phyloP scores from a whole-genome alignment of 345 rosid species.

The Barbarea vulgaris region DNA sequence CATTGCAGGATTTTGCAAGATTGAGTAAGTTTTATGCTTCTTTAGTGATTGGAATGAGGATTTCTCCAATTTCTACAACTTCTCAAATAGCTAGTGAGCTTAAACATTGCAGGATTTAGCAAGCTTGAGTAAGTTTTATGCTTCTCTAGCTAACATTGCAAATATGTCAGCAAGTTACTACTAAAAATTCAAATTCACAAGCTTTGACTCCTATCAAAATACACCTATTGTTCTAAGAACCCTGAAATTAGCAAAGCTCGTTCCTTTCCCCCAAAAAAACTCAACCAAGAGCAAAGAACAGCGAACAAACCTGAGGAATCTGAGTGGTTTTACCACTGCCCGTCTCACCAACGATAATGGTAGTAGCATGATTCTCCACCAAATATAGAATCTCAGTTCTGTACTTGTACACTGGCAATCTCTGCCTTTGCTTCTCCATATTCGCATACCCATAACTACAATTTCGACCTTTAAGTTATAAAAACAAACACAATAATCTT shows the following conservation, averaged over 20 bases:
- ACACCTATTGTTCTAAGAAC: background rate
- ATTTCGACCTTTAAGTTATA: background rate
- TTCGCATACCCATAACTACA: slow-evolving; percentile 66
- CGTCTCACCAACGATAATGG: slow-evolving; percentile 92
- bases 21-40: background rate
- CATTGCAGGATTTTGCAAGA: background rate
- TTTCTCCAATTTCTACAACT: no score
- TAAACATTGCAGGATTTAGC: no score
- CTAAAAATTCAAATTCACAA: background rate
- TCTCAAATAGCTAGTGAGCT: no score
- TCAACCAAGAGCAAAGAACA: background rate
- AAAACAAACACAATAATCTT: background rate
- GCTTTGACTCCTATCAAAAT: background rate
- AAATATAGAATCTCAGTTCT: slow-evolving; percentile 76
- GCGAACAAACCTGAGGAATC: slow-evolving; percentile 76
- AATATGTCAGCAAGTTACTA: background rate
- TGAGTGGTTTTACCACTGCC: slow-evolving; percentile 99
- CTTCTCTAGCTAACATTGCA: slow-evolving; percentile 9
- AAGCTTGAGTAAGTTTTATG: no score
- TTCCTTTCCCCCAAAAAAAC: background rate
- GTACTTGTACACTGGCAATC: slow-evolving; percentile 88
- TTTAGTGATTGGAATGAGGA: no score
- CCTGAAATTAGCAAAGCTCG: background rate
- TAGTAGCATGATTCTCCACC: slow-evolving; percentile 91
- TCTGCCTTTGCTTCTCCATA: slow-evolving; percentile 85